phyloP scores from a whole-genome alignment of 306 rosid genomes.

The Trifolium dubium region DNA sequence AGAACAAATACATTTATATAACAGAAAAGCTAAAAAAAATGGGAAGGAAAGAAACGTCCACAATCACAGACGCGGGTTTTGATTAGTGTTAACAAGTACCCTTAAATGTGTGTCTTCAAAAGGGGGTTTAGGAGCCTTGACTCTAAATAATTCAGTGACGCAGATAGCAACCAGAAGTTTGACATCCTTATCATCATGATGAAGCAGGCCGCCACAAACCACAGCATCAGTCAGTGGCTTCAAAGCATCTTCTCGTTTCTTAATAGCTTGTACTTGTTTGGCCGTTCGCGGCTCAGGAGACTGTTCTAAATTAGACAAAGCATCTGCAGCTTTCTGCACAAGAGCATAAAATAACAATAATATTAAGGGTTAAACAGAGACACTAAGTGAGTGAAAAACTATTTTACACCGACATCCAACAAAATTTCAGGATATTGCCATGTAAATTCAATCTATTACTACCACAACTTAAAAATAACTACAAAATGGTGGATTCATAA shows the following conservation, averaged over 20 bases:
- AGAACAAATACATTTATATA: slow-evolving; percentile 7
- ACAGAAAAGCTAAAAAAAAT: not conserved
- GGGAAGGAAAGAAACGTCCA: not conserved
- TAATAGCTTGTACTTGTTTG: slow-evolving; percentile 45
- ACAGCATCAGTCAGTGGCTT: slow-evolving; percentile 61
- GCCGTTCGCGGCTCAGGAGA: slow-evolving; percentile 44
- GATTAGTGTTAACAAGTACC: slow-evolving; percentile 51
- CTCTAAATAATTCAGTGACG: slow-evolving; percentile 69
- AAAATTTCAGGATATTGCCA: not conserved
- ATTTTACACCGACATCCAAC: not conserved
- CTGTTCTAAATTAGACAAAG: slow-evolving; percentile 71
- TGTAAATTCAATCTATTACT: not conserved
- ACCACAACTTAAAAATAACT: not conserved
- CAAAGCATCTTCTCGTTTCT: slow-evolving; percentile 51
- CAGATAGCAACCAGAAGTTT: slow-evolving; percentile 80
- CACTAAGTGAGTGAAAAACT: not conserved
- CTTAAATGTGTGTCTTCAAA: slow-evolving; percentile 68
- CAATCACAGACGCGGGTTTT: not conserved
- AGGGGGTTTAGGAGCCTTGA: slow-evolving; percentile 87
- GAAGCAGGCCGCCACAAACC: slow-evolving; percentile 59
- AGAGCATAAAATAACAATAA: not conserved
- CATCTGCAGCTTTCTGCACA: slow-evolving; percentile 71
- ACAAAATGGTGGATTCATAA: not conserved
- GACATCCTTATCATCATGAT: slow-evolving; percentile 76
- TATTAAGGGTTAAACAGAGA: not conserved